Percentiles rank a stretch among this genome's conserved stretches.
phyloP scores from a whole-genome alignment of 2,329 filamentous ascomycete species.

The Alternaria panax region DNA sequence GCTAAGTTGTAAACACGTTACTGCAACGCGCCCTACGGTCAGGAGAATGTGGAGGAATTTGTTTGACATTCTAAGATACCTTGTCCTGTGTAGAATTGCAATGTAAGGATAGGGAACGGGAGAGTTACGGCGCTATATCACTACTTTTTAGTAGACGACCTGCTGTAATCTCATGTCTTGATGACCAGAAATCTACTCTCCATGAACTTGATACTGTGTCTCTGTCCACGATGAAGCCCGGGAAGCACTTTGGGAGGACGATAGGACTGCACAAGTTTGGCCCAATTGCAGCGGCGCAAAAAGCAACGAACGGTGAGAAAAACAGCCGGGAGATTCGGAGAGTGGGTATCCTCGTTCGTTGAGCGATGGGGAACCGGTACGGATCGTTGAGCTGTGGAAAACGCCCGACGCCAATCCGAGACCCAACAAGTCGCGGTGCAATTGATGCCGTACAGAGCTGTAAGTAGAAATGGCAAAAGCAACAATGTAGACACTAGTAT shows the following conservation, averaged over 20 bases:
- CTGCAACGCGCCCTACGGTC: conserved; percentile 9
- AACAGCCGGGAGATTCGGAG: conserved; percentile 14
- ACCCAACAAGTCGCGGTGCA: conserved; percentile 6
- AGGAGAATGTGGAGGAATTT: conserved; percentile 25
- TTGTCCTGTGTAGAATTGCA: conserved; percentile 48
- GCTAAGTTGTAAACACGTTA: conserved; percentile 77
- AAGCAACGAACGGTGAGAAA: conserved; percentile 11
- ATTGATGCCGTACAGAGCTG: neutral
- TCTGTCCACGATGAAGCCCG: neutral
- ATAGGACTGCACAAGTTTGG: neutral
- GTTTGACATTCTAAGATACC: conserved; percentile 35
- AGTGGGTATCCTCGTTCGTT: conserved; percentile 12
- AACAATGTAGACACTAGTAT: neutral
- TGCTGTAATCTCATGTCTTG: conserved; percentile 38
- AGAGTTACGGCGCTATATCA: conserved; percentile 41
- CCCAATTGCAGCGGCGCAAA: conserved; percentile 6
- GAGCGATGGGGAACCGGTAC: conserved; percentile 31
- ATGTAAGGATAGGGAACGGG: conserved; percentile 42
- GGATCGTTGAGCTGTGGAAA: conserved; percentile 20
- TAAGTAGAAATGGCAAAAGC: neutral
- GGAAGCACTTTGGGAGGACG: conserved; percentile 7
- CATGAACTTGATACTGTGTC: neutral
- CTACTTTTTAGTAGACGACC: conserved; percentile 36
- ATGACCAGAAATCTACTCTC: conserved; percentile 18
- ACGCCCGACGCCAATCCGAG: conserved; percentile 7